These are phyloP conservation scores for Xylogone sp. DNA, from an alignment of 2,329 filamentous ascomycete species.

Conservation along the genomic window DNA sequence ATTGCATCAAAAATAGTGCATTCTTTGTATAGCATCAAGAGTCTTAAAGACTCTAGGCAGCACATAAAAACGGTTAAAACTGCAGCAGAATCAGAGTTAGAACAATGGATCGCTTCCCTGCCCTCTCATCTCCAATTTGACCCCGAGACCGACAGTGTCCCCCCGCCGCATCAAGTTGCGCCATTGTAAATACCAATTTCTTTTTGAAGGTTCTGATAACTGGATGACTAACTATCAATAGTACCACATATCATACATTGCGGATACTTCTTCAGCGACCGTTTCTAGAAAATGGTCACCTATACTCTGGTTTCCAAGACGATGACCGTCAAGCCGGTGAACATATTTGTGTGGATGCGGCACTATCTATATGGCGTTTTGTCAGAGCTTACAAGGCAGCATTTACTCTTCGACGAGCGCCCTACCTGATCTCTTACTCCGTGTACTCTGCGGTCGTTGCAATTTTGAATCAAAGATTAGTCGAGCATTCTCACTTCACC, in stretches of 20 bases:
- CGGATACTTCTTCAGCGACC: constrained; percentile 41
- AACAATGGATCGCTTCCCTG: constrained; percentile 1
- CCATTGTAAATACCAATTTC: constrained; percentile 12
- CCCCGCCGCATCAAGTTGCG: constrained; percentile 13
- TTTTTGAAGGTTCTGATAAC: constrained; percentile 15
- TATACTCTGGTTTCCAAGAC: constrained; percentile 20
- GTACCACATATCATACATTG: constrained; percentile 34
- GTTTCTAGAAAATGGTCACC: constrained; percentile 32
- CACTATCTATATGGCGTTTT: constrained; percentile 30
- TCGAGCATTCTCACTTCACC: constrained; percentile 26
- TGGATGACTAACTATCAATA: constrained; percentile 5
- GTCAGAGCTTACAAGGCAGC: constrained; percentile 29
- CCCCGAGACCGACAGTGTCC: constrained; percentile 1
- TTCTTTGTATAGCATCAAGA: constrained; percentile 27
- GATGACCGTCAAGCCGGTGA: constrained; percentile 28
- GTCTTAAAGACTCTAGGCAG: constrained; percentile 34
- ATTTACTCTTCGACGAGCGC: constrained; percentile 35
- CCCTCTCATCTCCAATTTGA: constrained; percentile 5
- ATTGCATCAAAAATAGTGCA: constrained; percentile 34
- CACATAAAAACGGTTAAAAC: constrained; percentile 24
- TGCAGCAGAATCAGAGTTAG: constrained; percentile 3
- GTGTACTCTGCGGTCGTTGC: constrained; percentile 26
- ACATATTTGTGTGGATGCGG: constrained; percentile 26
- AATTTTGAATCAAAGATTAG: constrained; percentile 28
- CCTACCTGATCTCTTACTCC: constrained; percentile 37